Evolutionary conservation across 2,329 filamentous ascomycete species (phyloP), one percentile per base, ranked within the genome.

Genomic region (Trichophyton simii): DNA sequence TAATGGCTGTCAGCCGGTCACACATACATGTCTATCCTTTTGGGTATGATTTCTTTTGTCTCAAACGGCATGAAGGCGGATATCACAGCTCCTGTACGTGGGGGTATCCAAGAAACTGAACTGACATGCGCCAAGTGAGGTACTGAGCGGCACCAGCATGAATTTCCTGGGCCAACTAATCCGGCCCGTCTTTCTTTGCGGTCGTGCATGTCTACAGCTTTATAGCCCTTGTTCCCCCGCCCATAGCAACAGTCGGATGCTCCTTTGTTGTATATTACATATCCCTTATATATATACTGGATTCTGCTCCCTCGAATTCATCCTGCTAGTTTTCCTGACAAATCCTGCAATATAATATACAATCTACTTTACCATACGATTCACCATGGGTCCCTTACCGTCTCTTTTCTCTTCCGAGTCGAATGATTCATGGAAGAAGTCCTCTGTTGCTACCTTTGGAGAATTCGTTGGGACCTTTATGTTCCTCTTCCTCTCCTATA

Each of bases 391-490:
- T 31, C 52, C 52, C 28, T 25, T 58, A 15, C 55, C 55, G 25
- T 18, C 36, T 20, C 34, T 44, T 42, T 58, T 58, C 20, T 9
- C 55, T 8, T 44, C 34, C 13, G 34, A 41, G 13, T 58, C 55
- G 28, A 58, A 58, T 42, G 55, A 58, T 58, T 58, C 55, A 42
- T 58, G 34, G 34, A 44, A 31, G 34, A 58, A 41, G 11, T 42
- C 55, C 2, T 63, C 77, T 54, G 72, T 81, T 48, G 79, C 77
- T 34, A 71, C 75, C 13, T 59, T 78, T 8, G 78, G 78, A 20
- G 80, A 83, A 68, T 79, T 81, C 25, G 72, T 79, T 11, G 80
- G 80, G 34, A 83, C 80, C 0, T 77, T 79, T 44, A 66, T 79
- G 63, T 80, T 79, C 67, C 70, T 80, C 18, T 78, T 79, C 68